A percentile compares a stretch with the other conserved stretches of the same genome.
These are phyloP conservation scores for Alternaria longipes DNA, from an alignment of 2,329 filamentous ascomycete genomes.

Conservation along the genomic window DNA sequence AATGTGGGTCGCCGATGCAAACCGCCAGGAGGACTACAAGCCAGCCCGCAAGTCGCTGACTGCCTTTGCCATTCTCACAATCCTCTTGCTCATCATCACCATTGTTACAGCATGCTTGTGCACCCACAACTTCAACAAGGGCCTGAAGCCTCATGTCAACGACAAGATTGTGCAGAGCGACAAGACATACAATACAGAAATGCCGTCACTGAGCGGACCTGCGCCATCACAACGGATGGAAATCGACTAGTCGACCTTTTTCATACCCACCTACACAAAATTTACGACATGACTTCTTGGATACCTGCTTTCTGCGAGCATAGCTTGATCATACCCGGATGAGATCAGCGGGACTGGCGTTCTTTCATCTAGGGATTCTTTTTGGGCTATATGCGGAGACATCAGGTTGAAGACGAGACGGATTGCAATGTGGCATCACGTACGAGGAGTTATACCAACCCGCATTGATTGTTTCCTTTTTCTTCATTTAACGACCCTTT, in stretches of 20 bases:
- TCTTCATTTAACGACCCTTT: constrained; percentile 22
- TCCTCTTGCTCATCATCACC: constrained; percentile 86
- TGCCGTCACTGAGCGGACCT: constrained; percentile 59
- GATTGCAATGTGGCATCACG: constrained; percentile 14
- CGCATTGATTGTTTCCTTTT: constrained; percentile 15
- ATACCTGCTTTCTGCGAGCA: constrained; percentile 40
- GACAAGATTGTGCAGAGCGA: constrained; percentile 62
- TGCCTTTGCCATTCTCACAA: constrained; percentile 92
- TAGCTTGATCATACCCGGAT: constrained; percentile 35
- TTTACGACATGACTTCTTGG: constrained; percentile 36
- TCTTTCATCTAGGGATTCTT: constrained; percentile 26
- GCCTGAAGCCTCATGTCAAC: constrained; percentile 85
- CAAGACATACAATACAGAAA: constrained; percentile 61
- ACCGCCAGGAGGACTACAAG: constrained; percentile 66
- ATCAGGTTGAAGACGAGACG: constrained; percentile 11
- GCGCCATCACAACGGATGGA: constrained; percentile 55
- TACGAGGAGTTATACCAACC: constrained; percentile 16
- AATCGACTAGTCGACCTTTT: constrained; percentile 45
- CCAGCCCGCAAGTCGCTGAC: constrained; percentile 87
- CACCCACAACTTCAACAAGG: constrained; percentile 88
- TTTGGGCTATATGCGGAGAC: constrained; percentile 15
- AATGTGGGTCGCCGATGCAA: constrained; percentile 76
- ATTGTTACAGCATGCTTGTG: constrained; percentile 88
- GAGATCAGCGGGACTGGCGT: constrained; percentile 36
- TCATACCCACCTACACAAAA: constrained; percentile 23